Base-by-base conservation (phyloP, 208 protist genomes). In the Leishmania arabica region DNA sequence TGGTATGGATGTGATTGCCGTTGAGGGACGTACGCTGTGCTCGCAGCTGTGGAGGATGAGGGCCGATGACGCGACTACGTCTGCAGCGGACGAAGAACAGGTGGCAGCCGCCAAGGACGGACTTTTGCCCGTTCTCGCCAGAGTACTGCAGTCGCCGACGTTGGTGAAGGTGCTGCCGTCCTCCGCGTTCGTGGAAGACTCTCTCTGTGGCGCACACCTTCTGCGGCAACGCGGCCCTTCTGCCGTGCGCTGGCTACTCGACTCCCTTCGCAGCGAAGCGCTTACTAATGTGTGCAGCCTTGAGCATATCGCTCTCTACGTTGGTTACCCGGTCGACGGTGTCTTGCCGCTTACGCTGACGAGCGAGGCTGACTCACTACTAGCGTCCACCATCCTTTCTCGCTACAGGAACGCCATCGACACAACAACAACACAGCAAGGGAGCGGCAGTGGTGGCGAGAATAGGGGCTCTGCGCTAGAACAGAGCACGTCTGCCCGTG, bases 231-330 rank as follows among this genome's bases (percentile, higher is more conserved):
- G 45, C 40, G 27, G 45, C 70, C 49, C 70, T 11, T 75, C 45
- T 37, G 37, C 19, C 47, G 9, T 77, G 31, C 47, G 27, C 15
- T 8, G 15, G 47, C 62, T 84, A 1, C 54, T 78, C 13, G 24
- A 13, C 34, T n/a, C 75, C 2, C 40, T 84, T 31, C 69, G 54
- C 11, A 62, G 21, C 27, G 19, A 31, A 24, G 81, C 65, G 9
- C 31, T 80, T 5, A 17, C n/a, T 21, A 51, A n/a, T 17, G 21
- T 76, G 17, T 75, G 81, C 58, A 37, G 75, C 7, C 81, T 84
- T 19, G 40, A 47, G 42, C 81, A 80, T 45, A 62, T 84, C 3
- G 74, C 58, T 13, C 49, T 40, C 58, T 84, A 77, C 49, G 65
- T 73, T 19, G 81, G 79, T 1, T 60, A 78, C 31, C 79, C 74